These are phyloP conservation scores for Begonia masoniana DNA, from an alignment of 306 rosid species.

Conservation along the genomic window DNA sequence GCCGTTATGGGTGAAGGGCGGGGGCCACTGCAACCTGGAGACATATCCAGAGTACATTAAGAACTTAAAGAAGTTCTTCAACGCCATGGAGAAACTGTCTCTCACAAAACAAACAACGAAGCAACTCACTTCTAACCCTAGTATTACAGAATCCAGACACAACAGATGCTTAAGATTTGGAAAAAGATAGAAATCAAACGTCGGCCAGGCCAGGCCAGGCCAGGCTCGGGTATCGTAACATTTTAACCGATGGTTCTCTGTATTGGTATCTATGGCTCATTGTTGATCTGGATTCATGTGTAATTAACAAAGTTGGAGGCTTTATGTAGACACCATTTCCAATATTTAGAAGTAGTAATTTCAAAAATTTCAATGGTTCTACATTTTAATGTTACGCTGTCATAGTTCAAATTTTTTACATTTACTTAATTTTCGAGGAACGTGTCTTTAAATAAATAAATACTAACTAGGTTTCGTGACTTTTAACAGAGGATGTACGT, in stretches of 20 bases:
- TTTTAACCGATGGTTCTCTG: slow-evolving; percentile 2
- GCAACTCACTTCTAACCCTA: slow-evolving; percentile 49
- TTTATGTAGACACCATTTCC: not conserved
- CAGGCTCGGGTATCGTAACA: too few relatives aligned
- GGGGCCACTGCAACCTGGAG: slow-evolving; percentile 98
- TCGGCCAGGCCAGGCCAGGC: too few relatives aligned
- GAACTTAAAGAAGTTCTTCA: slow-evolving; percentile 79
- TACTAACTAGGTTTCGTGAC: too few relatives aligned
- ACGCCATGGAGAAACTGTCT: slow-evolving; percentile 77
- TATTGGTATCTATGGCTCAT: not conserved
- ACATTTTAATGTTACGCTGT: too few relatives aligned
- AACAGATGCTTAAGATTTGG: slow-evolving; percentile 89
- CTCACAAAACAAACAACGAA: slow-evolving; percentile 28
- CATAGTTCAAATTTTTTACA: too few relatives aligned
- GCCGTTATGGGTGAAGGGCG: slow-evolving; percentile 96
- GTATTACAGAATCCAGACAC: slow-evolving; percentile 65
- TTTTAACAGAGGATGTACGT: too few relatives aligned
- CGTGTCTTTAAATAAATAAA: too few relatives aligned
- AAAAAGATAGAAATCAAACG: slow-evolving; percentile 23
- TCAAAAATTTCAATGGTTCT: not conserved
- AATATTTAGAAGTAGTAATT: too few relatives aligned
- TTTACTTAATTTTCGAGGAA: too few relatives aligned
- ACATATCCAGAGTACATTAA: slow-evolving; percentile 85
- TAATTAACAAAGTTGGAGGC: slow-evolving; percentile 4
- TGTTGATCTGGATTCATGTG: slow-evolving; percentile 24